phyloP scores from a whole-genome alignment of 176 grass and related monocot genomes.

The Oryza meridionalis region DNA sequence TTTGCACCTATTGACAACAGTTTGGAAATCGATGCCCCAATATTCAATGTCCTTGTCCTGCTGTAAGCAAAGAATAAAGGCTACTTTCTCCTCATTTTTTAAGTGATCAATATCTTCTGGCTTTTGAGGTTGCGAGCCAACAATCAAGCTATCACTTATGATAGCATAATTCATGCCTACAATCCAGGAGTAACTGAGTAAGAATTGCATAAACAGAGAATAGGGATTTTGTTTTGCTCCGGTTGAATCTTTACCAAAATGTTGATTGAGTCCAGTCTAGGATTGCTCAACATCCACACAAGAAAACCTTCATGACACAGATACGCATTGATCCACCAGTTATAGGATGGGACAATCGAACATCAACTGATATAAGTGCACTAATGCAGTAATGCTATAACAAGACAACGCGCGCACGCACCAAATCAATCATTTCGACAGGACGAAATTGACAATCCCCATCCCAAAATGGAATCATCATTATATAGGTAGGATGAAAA shows the following conservation, averaged over 20 bases:
- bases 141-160: constrained; percentile 80
- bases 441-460: background rate
- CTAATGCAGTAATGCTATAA: background rate
- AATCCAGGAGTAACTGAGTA: background rate
- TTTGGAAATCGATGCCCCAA: constrained; percentile 81
- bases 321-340: background rate
- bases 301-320: too few species aligned
- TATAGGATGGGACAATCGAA: background rate
- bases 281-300: background rate
- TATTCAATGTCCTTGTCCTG: constrained; percentile 92
- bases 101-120: constrained; percentile 84
- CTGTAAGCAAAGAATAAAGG: constrained; percentile 84
- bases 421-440: background rate
- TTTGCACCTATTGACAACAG: constrained; percentile 71
- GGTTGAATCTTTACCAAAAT: background rate
- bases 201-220: constrained; percentile 11
- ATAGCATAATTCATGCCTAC: constrained; percentile 89
- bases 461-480: background rate
- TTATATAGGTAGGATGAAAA: background rate
- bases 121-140: constrained; percentile 92
- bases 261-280: background rate
- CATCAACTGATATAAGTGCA: background rate
- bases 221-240: background rate
- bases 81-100: constrained; percentile 74
- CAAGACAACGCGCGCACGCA: background rate